Evolutionary conservation across 345 rosid genomes (phyloP).

Genomic region (Murraya koenigii): DNA sequence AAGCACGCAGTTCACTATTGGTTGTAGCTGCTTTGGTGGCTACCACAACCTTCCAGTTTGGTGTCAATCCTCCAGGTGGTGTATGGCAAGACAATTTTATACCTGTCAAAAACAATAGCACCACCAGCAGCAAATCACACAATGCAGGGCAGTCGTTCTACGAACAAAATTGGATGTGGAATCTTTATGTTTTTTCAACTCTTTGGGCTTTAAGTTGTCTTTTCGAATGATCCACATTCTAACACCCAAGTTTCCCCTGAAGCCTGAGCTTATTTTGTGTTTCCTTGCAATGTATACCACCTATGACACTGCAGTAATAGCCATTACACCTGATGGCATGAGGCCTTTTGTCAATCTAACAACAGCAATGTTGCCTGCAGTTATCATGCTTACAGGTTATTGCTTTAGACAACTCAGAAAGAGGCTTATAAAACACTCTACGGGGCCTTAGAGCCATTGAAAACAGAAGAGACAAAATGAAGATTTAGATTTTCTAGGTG

Average conservation of each 20-base stretch:
- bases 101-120: background rate
- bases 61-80: constrained; percentile 53
- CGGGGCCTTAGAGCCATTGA: background rate
- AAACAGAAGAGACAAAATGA: background rate
- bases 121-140: constrained; percentile 19
- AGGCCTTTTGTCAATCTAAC: constrained; percentile 22
- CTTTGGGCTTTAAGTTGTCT: constrained; percentile 44
- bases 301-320: constrained; percentile 29
- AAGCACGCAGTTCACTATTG: constrained; percentile 39
- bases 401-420: background rate
- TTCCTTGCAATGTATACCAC: constrained; percentile 35
- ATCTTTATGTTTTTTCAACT: constrained; percentile 45
- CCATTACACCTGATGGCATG: constrained; percentile 25
- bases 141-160: constrained; percentile 37
- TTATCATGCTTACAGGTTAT: constrained; percentile 3
- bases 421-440: background rate
- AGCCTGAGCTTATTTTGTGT: constrained; percentile 46
- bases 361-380: constrained; percentile 21
- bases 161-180: constrained; percentile 13
- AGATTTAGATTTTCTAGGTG: background rate
- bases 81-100: constrained; percentile 44
- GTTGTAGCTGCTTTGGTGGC: constrained; percentile 52
- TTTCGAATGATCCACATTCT: constrained; percentile 38
- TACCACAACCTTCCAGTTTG: constrained; percentile 50
- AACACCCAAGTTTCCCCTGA: constrained; percentile 48